phyloP scores from a whole-genome alignment of 176 grass and related monocot genomes.

The Eleusine indica region DNA sequence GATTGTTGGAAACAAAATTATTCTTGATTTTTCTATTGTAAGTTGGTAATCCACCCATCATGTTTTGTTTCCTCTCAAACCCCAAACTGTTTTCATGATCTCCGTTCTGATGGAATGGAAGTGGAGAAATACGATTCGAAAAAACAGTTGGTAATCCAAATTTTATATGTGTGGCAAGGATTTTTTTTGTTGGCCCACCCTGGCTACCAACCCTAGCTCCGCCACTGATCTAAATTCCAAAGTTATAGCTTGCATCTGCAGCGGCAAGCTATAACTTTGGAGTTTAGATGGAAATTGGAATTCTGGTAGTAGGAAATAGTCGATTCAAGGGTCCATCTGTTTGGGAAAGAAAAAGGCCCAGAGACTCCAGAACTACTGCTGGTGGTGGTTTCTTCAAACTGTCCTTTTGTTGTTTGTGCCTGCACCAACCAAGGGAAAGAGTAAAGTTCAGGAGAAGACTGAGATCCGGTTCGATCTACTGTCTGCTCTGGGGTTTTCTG shows the following conservation, averaged over 20 bases:
- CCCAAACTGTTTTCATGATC: too few relatives aligned
- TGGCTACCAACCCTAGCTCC: too few relatives aligned
- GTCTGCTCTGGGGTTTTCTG: background rate
- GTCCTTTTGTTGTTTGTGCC: background rate
- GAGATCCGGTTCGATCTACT: background rate
- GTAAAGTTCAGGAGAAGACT: background rate
- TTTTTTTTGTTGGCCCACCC: too few relatives aligned
- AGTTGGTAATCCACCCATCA: too few relatives aligned
- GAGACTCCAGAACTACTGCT: background rate
- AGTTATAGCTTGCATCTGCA: background rate
- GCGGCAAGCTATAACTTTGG: background rate
- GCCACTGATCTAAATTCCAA: background rate
- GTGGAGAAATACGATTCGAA: too few relatives aligned
- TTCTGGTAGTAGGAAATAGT: constrained; percentile 1
- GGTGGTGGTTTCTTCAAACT: background rate
- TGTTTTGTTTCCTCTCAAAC: too few relatives aligned
- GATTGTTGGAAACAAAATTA: too few relatives aligned
- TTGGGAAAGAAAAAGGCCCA: too few relatives aligned
- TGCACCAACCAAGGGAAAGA: background rate
- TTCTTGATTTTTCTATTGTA: too few relatives aligned
- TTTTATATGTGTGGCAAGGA: too few relatives aligned
- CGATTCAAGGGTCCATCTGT: background rate
- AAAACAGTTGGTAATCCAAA: too few relatives aligned
- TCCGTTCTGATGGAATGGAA: too few relatives aligned
- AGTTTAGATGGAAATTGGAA: background rate